Percentiles rank a stretch among this genome's conserved stretches.
These are phyloP conservation scores for Capsicum chinense DNA, from an alignment of 257 asterid species.

Conservation along the genomic window DNA sequence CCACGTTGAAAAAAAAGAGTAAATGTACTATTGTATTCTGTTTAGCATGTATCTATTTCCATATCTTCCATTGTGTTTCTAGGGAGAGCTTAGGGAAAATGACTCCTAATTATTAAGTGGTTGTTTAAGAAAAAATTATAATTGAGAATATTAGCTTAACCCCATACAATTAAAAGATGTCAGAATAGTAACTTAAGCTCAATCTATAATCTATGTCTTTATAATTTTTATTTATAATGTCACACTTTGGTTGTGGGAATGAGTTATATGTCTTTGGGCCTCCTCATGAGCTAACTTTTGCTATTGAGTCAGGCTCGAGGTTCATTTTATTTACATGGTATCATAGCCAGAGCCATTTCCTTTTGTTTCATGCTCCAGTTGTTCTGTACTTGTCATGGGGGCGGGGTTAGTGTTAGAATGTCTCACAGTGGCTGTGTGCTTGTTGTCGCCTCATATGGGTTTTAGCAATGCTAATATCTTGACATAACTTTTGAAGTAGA, in stretches of 20 bases:
- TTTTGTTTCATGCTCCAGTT: constrained; percentile 3
- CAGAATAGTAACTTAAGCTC: constrained; percentile 4
- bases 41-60: not conserved
- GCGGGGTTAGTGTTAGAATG: not conserved
- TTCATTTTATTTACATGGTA: constrained; percentile 9
- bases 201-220: not conserved
- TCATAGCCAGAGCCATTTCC: not conserved
- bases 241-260: constrained; percentile 1
- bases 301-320: not conserved
- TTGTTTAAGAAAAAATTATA: not conserved
- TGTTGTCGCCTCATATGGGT: not conserved
- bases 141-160: constrained; percentile 22
- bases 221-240: not conserved
- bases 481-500: not conserved
- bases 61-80: not conserved
- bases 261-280: not conserved
- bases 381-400: not conserved
- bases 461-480: not conserved
- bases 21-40: not conserved
- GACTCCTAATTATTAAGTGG: not conserved
- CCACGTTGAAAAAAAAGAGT: not conserved
- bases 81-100: not conserved
- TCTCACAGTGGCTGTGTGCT: constrained; percentile 9
- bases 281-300: not conserved
- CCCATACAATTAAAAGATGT: not conserved